Evolutionary conservation across 371 early-diverging fungal genomes (phyloP), one percentile per base, ranked within the genome.

Genomic region (Rhizopus sp.): DNA sequence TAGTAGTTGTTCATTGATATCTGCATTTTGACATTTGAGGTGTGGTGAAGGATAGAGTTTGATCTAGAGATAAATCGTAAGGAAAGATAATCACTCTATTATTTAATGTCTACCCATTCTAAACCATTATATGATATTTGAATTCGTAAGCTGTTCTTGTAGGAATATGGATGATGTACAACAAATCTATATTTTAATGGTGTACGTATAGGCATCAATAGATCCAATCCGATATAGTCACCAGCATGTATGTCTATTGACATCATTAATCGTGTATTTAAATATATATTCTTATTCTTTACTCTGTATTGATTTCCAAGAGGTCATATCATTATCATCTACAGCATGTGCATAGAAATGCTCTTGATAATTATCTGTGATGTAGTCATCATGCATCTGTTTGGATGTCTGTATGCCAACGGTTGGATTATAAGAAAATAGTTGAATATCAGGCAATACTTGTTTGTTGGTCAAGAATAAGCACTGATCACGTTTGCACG

Each of bases 151-250:
- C 56, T 50, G 6, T 52, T 62, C 44, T 63, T 64, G 49, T 79
- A 82, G 3, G 39, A 38, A 42, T 66, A 66, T 10, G 75, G 70
- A 49, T 77, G 78, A 33, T 57, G 63, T 4, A 70, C 66, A 17
- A 82, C 53, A 40, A 82, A 59, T 13, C 77, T 71, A 51, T 72
- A 82, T 29, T 63, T 69, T 3, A 82, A 51, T 4, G 75, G 73
- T 10, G 71, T 78, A 34, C 76, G 76, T 64, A 85, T 81, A 9
- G 76, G 71, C 54, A 83, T 68, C 33, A 87, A 41, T 61, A 87
- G 60, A 64, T 87, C 87, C 29, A 87, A 55, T 7, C 87, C 85
- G 63, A 87, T 80, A 55, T 80, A 87, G 46, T 87, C 87, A 6
- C 81, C 84, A n/a, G 55, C 53, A 31, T 59, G 60, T 59, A 77